Conservation (phyloP, 495 filamentous ascomycete genomes). For the Aspergillus sclerotiicarbonarius region DNA sequence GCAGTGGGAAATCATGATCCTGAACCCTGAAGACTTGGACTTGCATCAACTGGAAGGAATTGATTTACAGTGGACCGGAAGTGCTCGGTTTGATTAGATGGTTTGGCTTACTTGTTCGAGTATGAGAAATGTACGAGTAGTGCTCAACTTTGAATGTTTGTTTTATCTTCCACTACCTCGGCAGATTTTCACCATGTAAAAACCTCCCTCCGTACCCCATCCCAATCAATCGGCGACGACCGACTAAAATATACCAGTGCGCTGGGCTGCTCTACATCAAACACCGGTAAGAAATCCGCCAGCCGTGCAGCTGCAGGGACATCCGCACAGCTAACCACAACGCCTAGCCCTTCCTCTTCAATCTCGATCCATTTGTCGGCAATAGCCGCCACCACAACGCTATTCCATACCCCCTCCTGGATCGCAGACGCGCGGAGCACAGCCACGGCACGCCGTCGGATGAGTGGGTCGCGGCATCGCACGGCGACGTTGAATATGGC, state of each 20-base stretch:
- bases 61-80: too few species aligned
- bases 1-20: too few species aligned
- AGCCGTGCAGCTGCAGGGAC: background rate
- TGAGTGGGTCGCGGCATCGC: background rate
- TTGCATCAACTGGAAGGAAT: too few species aligned
- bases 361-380: conserved; percentile 4
- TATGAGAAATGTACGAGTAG: too few species aligned
- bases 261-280: background rate
- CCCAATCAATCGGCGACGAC: background rate
- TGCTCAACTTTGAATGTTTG: too few species aligned
- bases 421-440: background rate
- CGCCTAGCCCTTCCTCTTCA: background rate
- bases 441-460: background rate
- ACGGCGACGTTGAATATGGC: background rate
- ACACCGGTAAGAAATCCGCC: background rate
- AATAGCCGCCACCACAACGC: background rate
- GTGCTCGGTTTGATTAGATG: too few species aligned
- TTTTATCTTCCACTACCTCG: too few species aligned
- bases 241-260: background rate
- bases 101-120: too few species aligned
- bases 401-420: background rate
- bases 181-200: background rate
- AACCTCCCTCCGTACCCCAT: background rate
- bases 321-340: background rate
- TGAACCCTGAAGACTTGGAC: too few species aligned